Base-by-base conservation (phyloP, 2,329 filamentous ascomycete genomes). In the Aureobasidium namibiae region DNA sequence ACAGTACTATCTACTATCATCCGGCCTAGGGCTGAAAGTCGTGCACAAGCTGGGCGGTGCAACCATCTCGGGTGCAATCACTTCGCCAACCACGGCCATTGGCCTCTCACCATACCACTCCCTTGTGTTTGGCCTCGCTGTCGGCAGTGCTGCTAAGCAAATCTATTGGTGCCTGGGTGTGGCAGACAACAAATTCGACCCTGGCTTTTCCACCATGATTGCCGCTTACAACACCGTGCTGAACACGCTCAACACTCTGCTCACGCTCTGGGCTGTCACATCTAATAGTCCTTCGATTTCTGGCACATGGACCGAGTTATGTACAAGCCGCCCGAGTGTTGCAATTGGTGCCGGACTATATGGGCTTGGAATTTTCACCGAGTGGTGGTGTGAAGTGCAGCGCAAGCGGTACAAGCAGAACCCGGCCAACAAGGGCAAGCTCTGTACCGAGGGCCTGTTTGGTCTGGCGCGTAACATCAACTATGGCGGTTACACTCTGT, bases 311-410 rank as follows among this genome's bases (percentile, higher is more conserved):
- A 36, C n/a, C 11, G 45, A 59, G 9, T 56, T 64, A 31, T 34
- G 64, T 21, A 52, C 49, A 6, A 45, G 61, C 4, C 44, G 48
- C 1, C 56, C 64, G 0, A 39, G 44, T n/a, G 18, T 67, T 0
- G 42, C 60, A 16, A 21, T 64, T 21, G 66, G 66, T 1, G 45
- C 64, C 10, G 34, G 44, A 4, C 33, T 66, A 14, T 68, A 65
- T 59, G 34, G 57, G 7, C 18, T 65, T 2, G 65, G 66, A 3
- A 16, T 68, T 1, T 64, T 62, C 29, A 56, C 61, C 24, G 67
- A 68, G 39, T 66, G 63, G 66, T 66, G 63, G 56, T 63, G 61
- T 42, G 67, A 68, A 42, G 60, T 67, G 10, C 66, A 68, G 52
- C 63, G 66, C 21, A 66, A 65, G 56, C 18, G 23, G 2, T 68